phyloP scores from a whole-genome alignment of 306 rosid species.

The Begonia peltatifolia region DNA sequence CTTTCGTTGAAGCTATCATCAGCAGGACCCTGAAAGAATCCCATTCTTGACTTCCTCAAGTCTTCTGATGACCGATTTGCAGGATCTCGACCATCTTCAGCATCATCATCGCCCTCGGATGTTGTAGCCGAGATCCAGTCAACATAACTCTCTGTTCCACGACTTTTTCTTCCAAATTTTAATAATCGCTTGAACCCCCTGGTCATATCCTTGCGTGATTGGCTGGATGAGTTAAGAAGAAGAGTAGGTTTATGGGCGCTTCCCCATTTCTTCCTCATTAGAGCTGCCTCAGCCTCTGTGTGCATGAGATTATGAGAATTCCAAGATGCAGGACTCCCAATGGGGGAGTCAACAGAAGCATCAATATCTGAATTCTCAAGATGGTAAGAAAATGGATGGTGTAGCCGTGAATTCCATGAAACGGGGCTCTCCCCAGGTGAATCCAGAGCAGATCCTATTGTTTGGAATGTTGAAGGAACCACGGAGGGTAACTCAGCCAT shows the following conservation, averaged over 20 bases:
- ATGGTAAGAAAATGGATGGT: conserved; percentile 62
- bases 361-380: conserved; percentile 86
- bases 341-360: conserved; percentile 78
- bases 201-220: conserved; percentile 83
- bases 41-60: conserved; percentile 95
- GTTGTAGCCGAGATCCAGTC: conserved; percentile 99
- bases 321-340: conserved; percentile 95
- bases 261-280: conserved; percentile 99
- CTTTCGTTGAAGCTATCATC: conserved; percentile 79
- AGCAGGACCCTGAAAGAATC: conserved; percentile 65
- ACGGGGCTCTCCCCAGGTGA: conserved; percentile 89
- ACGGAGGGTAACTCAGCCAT: conserved; percentile 45
- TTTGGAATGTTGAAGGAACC: conserved; percentile 41
- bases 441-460: conserved; percentile 53
- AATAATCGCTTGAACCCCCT: conserved; percentile 84
- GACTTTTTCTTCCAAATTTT: conserved; percentile 86
- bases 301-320: conserved; percentile 71
- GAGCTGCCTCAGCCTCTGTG: conserved; percentile 71
- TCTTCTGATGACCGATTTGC: conserved; percentile 83
- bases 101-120: conserved; percentile 97
- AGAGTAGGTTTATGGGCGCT: conserved; percentile 82
- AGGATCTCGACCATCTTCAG: conserved; percentile 85
- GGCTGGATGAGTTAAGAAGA: conserved; percentile 65
- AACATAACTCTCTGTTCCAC: conserved; percentile 69
- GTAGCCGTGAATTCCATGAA: conserved; percentile 71